Evolutionary conservation across 2,329 filamentous ascomycete species (phyloP).

Genomic region (Gaeumannomyces tritici): DNA sequence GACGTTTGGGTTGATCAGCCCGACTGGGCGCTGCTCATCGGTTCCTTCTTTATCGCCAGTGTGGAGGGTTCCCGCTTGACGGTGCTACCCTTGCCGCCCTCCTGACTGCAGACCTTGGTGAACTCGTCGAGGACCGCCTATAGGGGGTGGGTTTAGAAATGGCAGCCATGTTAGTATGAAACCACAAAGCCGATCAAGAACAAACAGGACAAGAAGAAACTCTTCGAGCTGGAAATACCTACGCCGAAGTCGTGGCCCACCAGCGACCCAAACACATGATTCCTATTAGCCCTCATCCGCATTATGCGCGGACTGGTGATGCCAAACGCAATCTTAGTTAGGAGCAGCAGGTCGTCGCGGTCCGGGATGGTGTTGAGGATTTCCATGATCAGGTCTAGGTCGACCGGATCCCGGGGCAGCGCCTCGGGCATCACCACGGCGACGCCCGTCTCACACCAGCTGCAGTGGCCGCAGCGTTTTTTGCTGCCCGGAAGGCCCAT

Average conservation of each 20-base stretch:
- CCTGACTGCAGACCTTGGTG: neutral
- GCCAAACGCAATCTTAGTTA: slow-evolving; percentile 52
- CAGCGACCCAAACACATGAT: slow-evolving; percentile 39
- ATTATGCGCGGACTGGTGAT: slow-evolving; percentile 48
- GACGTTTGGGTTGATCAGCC: neutral
- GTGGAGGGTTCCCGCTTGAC: neutral
- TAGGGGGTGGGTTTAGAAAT: neutral
- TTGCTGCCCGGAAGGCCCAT: slow-evolving; percentile 34
- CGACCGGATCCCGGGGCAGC: slow-evolving; percentile 17
- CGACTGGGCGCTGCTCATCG: neutral
- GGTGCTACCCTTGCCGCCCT: neutral
- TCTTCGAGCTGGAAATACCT: neutral
- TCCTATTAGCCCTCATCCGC: slow-evolving; percentile 34
- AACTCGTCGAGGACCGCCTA: neutral
- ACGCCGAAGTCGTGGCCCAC: slow-evolving; percentile 38
- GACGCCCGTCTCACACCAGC: slow-evolving; percentile 30
- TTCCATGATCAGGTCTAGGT: slow-evolving; percentile 26
- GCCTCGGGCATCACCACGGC: slow-evolving; percentile 15
- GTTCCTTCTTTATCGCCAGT: too few relatives aligned
- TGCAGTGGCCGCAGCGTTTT: slow-evolving; percentile 44
- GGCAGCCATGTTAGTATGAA: slow-evolving; percentile 3
- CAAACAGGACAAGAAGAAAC: neutral
- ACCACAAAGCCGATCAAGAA: neutral
- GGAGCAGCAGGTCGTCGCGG: slow-evolving; percentile 47
- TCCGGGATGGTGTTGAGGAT: slow-evolving; percentile 34